A percentile compares a stretch with the other conserved stretches of the same genome.
phyloP scores from a whole-genome alignment of 805 yeast genomes.

The Jamesozyma jinghongensis region DNA sequence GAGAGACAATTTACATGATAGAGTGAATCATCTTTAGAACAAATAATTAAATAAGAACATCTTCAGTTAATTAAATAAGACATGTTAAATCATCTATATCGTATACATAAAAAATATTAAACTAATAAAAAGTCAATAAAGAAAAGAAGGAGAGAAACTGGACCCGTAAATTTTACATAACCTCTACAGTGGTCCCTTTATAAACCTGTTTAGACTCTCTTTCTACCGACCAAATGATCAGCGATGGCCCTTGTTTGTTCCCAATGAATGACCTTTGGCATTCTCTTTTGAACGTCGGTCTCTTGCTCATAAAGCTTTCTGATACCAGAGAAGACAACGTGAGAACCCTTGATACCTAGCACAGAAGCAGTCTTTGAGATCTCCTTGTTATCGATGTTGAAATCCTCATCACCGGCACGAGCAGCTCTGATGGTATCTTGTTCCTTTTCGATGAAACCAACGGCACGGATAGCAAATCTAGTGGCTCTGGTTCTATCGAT shows the following conservation, averaged over 20 bases:
- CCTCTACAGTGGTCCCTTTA: background rate
- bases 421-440: constrained; percentile 22
- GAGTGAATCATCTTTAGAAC: too few species aligned
- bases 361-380: constrained; percentile 60
- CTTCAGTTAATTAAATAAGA: background rate
- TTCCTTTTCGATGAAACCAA: constrained; percentile 51
- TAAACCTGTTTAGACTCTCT: constrained; percentile 16
- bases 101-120: constrained; percentile 5
- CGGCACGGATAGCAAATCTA: constrained; percentile 60
- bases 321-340: constrained; percentile 64
- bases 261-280: constrained; percentile 90
- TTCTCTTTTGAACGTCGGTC: constrained; percentile 69
- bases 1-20: too few species aligned
- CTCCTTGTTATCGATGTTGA: constrained; percentile 25
- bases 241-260: constrained; percentile 61
- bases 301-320: constrained; percentile 77
- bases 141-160: background rate
- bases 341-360: constrained; percentile 72
- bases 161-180: background rate
- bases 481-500: constrained; percentile 71
- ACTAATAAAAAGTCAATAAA: background rate
- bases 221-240: constrained; percentile 77
- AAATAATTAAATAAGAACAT: too few species aligned
- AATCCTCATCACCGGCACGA: constrained; percentile 27
- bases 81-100: constrained; percentile 5